Conservation (phyloP, 192 early-diverging fungal genomes). For the Geosiphon pyriformis region DNA sequence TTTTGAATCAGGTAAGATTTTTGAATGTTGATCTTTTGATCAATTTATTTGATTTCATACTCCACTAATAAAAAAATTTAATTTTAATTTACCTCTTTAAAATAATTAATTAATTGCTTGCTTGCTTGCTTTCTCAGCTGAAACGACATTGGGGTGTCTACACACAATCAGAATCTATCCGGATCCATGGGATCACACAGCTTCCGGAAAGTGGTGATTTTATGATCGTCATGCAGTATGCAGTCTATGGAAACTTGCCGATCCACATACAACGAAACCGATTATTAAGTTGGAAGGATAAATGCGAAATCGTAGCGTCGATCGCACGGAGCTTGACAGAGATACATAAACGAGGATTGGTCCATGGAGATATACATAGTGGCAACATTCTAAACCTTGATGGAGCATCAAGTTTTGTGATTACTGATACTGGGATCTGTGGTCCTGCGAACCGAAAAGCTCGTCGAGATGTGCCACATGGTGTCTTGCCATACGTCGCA, state of each 20-base stretch:
- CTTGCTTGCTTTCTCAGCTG: slow-evolving; percentile 23
- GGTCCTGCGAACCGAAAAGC: slow-evolving; percentile 27
- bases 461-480: slow-evolving; percentile 20
- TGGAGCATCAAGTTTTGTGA: slow-evolving; percentile 31
- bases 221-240: slow-evolving; percentile 40
- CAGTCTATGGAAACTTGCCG: slow-evolving; percentile 31
- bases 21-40: background rate
- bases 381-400: slow-evolving; percentile 41
- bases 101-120: slow-evolving; percentile 28
- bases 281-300: slow-evolving; percentile 26
- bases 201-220: slow-evolving; percentile 32
- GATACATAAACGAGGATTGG: slow-evolving; percentile 37
- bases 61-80: background rate
- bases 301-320: slow-evolving; percentile 26
- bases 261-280: slow-evolving; percentile 29
- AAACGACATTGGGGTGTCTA: slow-evolving; percentile 14
- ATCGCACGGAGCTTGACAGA: slow-evolving; percentile 33
- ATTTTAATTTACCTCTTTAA: slow-evolving; percentile 18
- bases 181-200: slow-evolving; percentile 36
- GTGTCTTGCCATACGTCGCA: slow-evolving; percentile 36
- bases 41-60: background rate
- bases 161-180: slow-evolving; percentile 18
- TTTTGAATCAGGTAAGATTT: slow-evolving; percentile 31
- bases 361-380: slow-evolving; percentile 42
- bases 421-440: slow-evolving; percentile 33